Percentiles rank a stretch among this genome's conserved stretches.
phyloP scores from a whole-genome alignment of 2,329 filamentous ascomycete genomes.

The Magnaporthiopsis incrustans region DNA sequence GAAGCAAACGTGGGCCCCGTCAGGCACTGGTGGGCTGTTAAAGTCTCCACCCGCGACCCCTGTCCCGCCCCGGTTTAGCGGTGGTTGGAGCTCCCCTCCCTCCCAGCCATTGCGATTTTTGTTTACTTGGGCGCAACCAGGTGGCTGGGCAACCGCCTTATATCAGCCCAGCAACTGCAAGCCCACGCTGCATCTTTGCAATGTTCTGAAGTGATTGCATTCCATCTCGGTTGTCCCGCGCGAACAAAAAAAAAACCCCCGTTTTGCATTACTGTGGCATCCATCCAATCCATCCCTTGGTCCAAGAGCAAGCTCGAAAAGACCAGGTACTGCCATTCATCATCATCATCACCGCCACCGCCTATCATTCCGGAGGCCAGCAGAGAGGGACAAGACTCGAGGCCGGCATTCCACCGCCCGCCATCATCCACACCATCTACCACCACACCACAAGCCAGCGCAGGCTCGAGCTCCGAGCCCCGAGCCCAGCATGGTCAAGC shows the following conservation, averaged over 20 bases:
- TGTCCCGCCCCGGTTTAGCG: constrained; percentile 11
- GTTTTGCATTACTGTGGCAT: no score
- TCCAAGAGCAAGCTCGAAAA: background rate
- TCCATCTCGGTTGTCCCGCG: background rate
- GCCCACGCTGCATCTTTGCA: background rate
- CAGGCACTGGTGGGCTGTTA: constrained; percentile 15
- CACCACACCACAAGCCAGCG: background rate
- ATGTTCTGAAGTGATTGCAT: background rate
- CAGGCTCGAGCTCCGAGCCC: constrained; percentile 8
- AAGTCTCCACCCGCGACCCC: background rate
- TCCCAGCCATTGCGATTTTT: constrained; percentile 20
- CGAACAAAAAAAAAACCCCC: background rate
- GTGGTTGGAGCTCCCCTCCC: background rate
- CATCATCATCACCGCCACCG: background rate
- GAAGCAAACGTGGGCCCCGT: background rate
- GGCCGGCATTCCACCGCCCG: background rate
- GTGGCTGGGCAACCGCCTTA: constrained; percentile 41
- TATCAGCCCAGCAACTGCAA: constrained; percentile 22
- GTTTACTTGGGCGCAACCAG: constrained; percentile 27
- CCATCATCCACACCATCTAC: background rate
- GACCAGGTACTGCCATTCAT: background rate
- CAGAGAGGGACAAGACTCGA: background rate
- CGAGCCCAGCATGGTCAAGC: constrained; percentile 44
- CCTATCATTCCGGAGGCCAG: background rate
- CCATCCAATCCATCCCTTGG: no score